Base-by-base conservation (phyloP, 2,329 filamentous ascomycete species). In the Aulographum hederae region DNA sequence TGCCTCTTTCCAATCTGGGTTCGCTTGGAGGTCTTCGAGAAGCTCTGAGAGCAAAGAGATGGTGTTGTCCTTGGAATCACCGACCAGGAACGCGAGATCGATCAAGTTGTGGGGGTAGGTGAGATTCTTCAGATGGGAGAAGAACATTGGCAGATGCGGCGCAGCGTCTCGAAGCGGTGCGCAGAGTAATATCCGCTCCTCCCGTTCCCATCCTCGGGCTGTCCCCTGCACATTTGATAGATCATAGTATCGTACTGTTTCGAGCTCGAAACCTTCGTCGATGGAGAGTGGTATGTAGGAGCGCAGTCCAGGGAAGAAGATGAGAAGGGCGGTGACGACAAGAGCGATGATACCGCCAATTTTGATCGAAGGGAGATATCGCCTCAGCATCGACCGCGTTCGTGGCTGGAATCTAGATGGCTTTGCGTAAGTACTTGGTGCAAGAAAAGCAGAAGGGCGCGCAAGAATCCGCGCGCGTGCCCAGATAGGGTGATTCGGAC, bases 221-320 rank as follows among this genome's bases (percentile, higher is more conserved):
- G 84, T 89, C 28, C 89, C 89, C 50, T 89, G 78, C 4, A 92
- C 82, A 50, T 89, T 81, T 41, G 77, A 78, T 39, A 98, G 65
- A 52, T 98, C 89, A 57, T 95, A 95, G 58, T 98, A 95, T 51
- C 86, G 80, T 37, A 98, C 80, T 1, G 86, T 95, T 52, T 95
- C 82, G 35, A 95, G 71, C 47, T 92, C 75, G 39, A 81, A 69
- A 41, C 79, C 74, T 32, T 76, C 72, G 1, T 78, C 78, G 16
- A 67, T 47, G 59, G 66, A 48, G 60, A 63, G 49, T 58, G 81
- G 42, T 58, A 73, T 45, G 60, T 62, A 42, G 57, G 70, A 52
- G 56, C 73, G 56, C 40, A 82, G 70, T 53, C 81, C 79, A 31
- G 85, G 67, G 54, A 85, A 84, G 40, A 92, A 57, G 40, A 75